A percentile compares a stretch with the other conserved stretches of the same genome.
phyloP scores from a whole-genome alignment of 805 yeast species.

The Candida lessepsii region DNA sequence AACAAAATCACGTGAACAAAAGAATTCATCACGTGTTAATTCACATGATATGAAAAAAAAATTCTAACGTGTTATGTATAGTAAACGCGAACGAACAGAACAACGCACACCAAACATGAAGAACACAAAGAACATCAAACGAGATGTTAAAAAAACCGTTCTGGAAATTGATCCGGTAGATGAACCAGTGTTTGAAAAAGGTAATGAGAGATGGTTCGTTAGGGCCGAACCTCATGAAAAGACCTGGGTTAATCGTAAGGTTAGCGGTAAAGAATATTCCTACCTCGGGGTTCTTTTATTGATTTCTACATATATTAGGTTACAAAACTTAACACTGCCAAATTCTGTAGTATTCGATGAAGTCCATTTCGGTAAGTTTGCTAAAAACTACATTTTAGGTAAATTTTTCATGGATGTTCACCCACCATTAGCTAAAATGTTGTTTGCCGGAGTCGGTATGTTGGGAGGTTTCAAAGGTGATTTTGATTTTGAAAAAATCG shows the following conservation, averaged over 20 bases:
- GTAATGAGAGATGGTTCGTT: slow-evolving; percentile 45
- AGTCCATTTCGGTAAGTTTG: slow-evolving; percentile 96
- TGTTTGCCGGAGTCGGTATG: slow-evolving; percentile 68
- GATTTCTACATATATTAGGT: slow-evolving; percentile 58
- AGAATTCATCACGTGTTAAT: background rate
- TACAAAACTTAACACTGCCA: slow-evolving; percentile 62
- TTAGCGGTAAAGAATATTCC: slow-evolving; percentile 37
- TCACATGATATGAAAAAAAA: background rate
- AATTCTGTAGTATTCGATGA: slow-evolving; percentile 88
- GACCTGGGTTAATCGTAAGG: slow-evolving; percentile 26
- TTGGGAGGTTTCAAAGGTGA: slow-evolving; percentile 72
- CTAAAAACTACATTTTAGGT: slow-evolving; percentile 71
- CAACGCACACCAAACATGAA: slow-evolving; percentile 3
- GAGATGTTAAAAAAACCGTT: background rate
- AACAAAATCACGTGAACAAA: too few species aligned
- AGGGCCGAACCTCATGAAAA: slow-evolving; percentile 40
- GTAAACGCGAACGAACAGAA: slow-evolving; percentile 3
- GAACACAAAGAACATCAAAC: background rate
- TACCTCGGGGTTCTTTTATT: slow-evolving; percentile 41
- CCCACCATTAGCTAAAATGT: slow-evolving; percentile 78
- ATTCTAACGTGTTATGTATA: slow-evolving; percentile 1
- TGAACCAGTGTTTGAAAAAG: slow-evolving; percentile 10
- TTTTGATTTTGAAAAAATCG: slow-evolving; percentile 66
- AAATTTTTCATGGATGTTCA: slow-evolving; percentile 70
- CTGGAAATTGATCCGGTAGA: slow-evolving; percentile 8